Percentiles rank a stretch among this genome's conserved stretches.
Conservation (phyloP, 331 rosid genomes). For the Rosa hybrid region DNA sequence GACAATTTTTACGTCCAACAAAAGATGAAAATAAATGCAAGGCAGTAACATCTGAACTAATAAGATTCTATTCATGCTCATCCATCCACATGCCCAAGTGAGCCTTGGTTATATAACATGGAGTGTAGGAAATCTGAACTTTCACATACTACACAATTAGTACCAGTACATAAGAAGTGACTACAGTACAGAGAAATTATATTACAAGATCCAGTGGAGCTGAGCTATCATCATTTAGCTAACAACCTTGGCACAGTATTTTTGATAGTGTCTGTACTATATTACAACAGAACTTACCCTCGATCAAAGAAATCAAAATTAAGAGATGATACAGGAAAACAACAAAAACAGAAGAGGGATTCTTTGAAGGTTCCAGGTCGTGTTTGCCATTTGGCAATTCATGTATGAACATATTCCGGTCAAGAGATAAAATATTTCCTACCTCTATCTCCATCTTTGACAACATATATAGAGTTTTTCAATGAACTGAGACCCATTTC, state of each 20-base stretch:
- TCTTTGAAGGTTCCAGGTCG: slow-evolving; percentile 15
- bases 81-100: too few relatives aligned
- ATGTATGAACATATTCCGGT: too few relatives aligned
- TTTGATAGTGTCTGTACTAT: slow-evolving; percentile 16
- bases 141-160: neutral
- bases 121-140: neutral
- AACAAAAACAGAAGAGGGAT: neutral
- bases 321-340: neutral
- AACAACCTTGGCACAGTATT: slow-evolving; percentile 9
- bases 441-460: slow-evolving; percentile 17
- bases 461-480: slow-evolving; percentile 23
- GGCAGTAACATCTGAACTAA: too few relatives aligned
- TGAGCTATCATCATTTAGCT: neutral
- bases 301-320: slow-evolving; percentile 22
- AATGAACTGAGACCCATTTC: slow-evolving; percentile 16
- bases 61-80: too few relatives aligned
- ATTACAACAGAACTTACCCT: slow-evolving; percentile 27
- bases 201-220: slow-evolving; percentile 26
- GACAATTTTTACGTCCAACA: too few relatives aligned
- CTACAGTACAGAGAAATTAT: neutral
- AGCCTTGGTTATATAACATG: neutral
- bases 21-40: too few relatives aligned
- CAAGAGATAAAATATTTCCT: neutral
- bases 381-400: slow-evolving; percentile 25
- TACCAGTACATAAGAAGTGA: neutral